Base-by-base conservation (phyloP, 345 rosid genomes). In the Gossypium mustelinum region DNA sequence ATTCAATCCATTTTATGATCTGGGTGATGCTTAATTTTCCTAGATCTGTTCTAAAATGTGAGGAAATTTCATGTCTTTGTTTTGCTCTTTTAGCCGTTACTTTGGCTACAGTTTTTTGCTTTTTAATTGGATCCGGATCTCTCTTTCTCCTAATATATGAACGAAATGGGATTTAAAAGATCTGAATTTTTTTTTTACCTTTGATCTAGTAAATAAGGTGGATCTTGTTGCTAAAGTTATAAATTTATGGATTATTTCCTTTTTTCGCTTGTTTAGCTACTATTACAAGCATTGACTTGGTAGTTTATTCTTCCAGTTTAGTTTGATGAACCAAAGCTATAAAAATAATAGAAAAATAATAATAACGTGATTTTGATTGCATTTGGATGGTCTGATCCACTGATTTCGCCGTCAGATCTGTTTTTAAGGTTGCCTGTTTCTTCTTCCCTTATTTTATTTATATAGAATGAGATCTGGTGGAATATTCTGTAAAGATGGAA, bases 401-500 rank as follows among this genome's bases (percentile, higher is more conserved):
- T 17, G n/a, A 29, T 70, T 43, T 29, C 8, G 48, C 48, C 9
- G 47, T 22, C 48, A 11, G 73, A 70, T 69, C 73, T 51, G 60
- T 29, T 51, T 29, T 51, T 69, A 9, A 17, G 16, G 3, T 41
- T 64, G 2, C 8, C 11, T 27, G 66, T 70, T 34, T 57, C 54
- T 3, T 11, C 71, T 68, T 73, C 3, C 4, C 41, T 64, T 57
- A 22, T 57, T 17, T 69, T 48, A 27, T 51, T 69, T n/a, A 9
- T 69, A 25, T 29, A 51, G 58, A 34, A 69, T 52, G 25, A 17
- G 47, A 69, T 70, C 48, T n/a, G 61, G 24, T 51, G 73, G 73
- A 51, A 51, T 69, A 56, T 51, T 69, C 60, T 51, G 47, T 69
- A 4, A 89, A 90, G 83, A 52, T 52, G 25, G n/a, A 70, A 52